phyloP scores from a whole-genome alignment of 768 basidiomycete species.

The Boletus huronensis region DNA sequence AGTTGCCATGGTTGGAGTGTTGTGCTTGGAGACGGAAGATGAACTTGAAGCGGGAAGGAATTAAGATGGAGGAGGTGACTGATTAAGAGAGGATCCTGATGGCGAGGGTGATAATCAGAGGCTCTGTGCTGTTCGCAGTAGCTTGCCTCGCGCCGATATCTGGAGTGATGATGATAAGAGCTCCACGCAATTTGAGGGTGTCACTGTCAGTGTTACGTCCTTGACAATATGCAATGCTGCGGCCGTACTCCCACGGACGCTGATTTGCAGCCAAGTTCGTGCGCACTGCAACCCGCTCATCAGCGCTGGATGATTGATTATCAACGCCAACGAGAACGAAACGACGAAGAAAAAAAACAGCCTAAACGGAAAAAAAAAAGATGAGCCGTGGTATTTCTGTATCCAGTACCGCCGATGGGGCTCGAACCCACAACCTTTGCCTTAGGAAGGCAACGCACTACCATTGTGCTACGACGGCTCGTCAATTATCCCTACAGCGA shows the following conservation, averaged over 20 bases:
- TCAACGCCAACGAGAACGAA: not conserved
- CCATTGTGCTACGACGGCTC: constrained; percentile 40
- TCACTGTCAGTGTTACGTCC: not conserved
- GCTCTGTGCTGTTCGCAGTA: not conserved
- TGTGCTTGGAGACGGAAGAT: not conserved
- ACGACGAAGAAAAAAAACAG: not conserved
- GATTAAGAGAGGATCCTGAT: not conserved
- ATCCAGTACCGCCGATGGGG: constrained; percentile 37
- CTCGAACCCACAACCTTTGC: constrained; percentile 39
- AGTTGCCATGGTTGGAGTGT: constrained; percentile 14
- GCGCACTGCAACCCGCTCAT: not conserved
- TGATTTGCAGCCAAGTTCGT: not conserved
- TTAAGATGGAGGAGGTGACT: not conserved
- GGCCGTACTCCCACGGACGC: not conserved
- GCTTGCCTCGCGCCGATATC: constrained; percentile 3
- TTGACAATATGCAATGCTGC: not conserved
- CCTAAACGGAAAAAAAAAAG: constrained; percentile 1
- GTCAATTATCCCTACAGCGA: too few relatives aligned
- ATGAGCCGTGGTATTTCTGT: constrained; percentile 18
- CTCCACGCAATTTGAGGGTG: not conserved
- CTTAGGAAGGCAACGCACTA: constrained; percentile 40
- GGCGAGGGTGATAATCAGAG: constrained; percentile 5
- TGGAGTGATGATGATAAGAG: constrained; percentile 4
- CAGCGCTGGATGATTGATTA: not conserved
- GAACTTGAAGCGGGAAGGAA: not conserved